Conservation (phyloP, 768 basidiomycete genomes). For the Hirschioporus abietinus region DNA sequence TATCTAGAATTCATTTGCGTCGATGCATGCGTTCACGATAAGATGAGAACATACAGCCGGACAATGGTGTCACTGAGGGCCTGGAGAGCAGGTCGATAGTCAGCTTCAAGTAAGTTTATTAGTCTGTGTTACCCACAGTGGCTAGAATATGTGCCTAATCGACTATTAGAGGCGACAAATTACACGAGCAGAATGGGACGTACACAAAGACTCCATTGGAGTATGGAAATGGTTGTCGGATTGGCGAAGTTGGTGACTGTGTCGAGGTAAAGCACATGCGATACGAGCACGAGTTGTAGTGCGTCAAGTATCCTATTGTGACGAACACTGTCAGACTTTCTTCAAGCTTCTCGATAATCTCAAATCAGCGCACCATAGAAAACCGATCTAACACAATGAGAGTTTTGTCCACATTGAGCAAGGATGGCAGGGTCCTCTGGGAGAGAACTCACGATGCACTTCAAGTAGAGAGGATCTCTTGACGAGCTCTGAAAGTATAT, state of each 20-base stretch:
- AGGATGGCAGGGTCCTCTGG: neutral
- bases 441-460: neutral
- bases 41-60: conserved; percentile 25
- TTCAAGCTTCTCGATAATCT: neutral
- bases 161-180: too few species aligned
- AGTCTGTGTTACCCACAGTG: conserved; percentile 34
- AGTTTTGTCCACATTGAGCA: too few species aligned
- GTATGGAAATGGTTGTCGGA: conserved; percentile 34
- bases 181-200: too few species aligned
- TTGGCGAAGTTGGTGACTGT: conserved; percentile 51
- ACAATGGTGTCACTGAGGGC: conserved; percentile 45
- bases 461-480: conserved; percentile 22
- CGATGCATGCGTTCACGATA: too few species aligned
- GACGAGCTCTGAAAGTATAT: conserved; percentile 39
- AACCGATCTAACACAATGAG: neutral
- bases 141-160: conserved; percentile 44
- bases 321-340: neutral
- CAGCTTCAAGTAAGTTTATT: too few species aligned
- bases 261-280: conserved; percentile 55
- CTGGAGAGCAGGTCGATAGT: conserved; percentile 23
- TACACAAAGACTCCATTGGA: conserved; percentile 11
- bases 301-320: conserved; percentile 36
- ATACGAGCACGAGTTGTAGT: conserved; percentile 45
- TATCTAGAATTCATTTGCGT: neutral
- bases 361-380: conserved; percentile 9